Evolutionary conservation across 176 grass and related monocot genomes (phyloP).

Genomic region (Hyparrhenia diplandra): DNA sequence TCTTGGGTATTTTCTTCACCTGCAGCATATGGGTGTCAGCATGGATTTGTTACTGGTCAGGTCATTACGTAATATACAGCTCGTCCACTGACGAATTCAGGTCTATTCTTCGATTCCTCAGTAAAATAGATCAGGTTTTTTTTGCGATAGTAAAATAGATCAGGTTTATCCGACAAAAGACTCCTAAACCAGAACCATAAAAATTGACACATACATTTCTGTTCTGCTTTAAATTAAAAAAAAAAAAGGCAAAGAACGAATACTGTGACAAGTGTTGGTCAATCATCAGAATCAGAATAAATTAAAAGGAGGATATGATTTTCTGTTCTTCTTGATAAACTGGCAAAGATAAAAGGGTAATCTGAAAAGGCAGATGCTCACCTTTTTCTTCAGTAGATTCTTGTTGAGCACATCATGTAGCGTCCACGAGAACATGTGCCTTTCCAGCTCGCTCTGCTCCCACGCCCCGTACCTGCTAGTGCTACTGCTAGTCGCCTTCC

Average conservation of each 20-base stretch:
- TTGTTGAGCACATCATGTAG: constrained; percentile 40
- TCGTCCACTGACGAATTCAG: neutral
- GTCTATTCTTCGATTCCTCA: no score
- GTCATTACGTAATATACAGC: no score
- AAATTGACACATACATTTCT: neutral
- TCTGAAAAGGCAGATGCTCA: neutral
- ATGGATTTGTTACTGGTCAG: no score
- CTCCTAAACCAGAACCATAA: neutral
- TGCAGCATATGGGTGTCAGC: no score
- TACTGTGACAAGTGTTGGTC: no score
- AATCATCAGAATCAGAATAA: no score
- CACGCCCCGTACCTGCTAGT: neutral
- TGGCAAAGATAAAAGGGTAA: neutral
- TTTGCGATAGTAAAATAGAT: neutral
- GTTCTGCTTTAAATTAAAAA: neutral
- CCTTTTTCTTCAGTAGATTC: constrained; percentile 47
- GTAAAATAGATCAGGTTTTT: no score
- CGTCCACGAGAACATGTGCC: constrained; percentile 47
- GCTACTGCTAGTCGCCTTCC: neutral
- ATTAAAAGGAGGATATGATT: no score
- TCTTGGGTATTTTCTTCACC: constrained; percentile 52
- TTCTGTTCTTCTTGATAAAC: neutral
- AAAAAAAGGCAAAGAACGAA: no score
- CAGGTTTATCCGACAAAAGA: no score
- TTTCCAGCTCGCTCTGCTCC: constrained; percentile 33